These are phyloP conservation scores for Sarcocystis neurona DNA, from an alignment of 169 alveolate genomes.

Conservation along the genomic window DNA sequence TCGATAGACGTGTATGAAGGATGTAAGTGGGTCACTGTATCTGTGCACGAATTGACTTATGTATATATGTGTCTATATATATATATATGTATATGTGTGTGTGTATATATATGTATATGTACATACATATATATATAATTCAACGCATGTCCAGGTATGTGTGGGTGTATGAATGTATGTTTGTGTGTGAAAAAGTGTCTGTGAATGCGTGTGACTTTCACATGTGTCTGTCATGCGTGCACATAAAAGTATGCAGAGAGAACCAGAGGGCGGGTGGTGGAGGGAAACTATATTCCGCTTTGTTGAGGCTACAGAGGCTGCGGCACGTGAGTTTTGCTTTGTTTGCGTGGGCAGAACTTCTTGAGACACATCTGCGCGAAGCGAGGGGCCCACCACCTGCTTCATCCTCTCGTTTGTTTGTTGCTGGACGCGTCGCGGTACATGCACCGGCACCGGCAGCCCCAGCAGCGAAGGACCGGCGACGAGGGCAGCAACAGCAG, in stretches of 20 bases:
- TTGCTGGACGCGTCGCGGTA: constrained; percentile 4
- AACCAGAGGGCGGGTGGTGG: too few relatives aligned
- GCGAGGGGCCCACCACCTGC: neutral
- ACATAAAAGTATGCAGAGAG: too few relatives aligned
- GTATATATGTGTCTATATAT: too few relatives aligned
- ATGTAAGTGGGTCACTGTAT: too few relatives aligned
- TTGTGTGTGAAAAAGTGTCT: constrained; percentile 3
- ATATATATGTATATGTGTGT: neutral
- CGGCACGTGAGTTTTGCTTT: neutral
- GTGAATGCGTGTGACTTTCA: neutral
- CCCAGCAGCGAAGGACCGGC: neutral
- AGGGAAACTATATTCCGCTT: neutral
- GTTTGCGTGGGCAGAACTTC: constrained; percentile 4
- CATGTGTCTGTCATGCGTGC: too few relatives aligned
- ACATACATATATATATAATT: too few relatives aligned
- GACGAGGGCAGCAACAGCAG: neutral
- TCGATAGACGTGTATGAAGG: too few relatives aligned
- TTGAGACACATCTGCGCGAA: neutral
- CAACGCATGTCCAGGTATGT: neutral
- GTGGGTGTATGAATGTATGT: constrained; percentile 28
- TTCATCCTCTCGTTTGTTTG: neutral
- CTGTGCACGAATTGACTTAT: neutral
- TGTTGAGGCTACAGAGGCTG: neutral
- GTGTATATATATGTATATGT: neutral
- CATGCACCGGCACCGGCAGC: neutral